A percentile compares a stretch with the other conserved stretches of the same genome.
Conservation (phyloP, 108 stramenopile genomes). For the Skeletonema potamos region DNA sequence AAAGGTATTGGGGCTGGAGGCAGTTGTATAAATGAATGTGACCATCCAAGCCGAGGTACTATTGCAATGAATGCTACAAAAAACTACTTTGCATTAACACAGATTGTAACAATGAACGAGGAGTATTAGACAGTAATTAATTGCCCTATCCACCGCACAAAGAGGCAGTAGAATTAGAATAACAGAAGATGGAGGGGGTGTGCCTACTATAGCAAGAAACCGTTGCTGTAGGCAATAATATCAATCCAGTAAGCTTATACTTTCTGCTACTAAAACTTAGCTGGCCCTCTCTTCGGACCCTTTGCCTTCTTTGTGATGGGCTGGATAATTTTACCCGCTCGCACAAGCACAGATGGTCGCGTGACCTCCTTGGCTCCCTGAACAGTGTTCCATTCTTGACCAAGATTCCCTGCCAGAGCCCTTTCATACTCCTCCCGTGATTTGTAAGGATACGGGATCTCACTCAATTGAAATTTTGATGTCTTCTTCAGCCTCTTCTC, state of each 20-base stretch:
- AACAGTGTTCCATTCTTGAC: constrained; percentile 94
- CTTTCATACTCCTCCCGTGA: constrained; percentile 94
- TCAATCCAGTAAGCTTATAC: not conserved
- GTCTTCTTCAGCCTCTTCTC: constrained; percentile 92
- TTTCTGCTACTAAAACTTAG: constrained; percentile 67
- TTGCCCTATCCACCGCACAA: too few species aligned
- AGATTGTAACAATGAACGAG: too few species aligned
- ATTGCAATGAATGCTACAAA: too few species aligned
- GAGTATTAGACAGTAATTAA: too few species aligned
- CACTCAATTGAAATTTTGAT: constrained; percentile 81
- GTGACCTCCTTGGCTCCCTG: constrained; percentile 85
- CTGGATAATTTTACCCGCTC: constrained; percentile 92
- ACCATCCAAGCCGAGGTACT: too few species aligned
- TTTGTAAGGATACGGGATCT: constrained; percentile 96
- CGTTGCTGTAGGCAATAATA: not conserved
- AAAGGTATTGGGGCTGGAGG: too few species aligned
- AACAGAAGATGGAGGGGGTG: too few species aligned
- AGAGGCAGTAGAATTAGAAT: not conserved
- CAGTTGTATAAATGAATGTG: too few species aligned
- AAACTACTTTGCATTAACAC: too few species aligned
- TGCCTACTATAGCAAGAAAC: too few species aligned
- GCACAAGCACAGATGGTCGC: constrained; percentile 84
- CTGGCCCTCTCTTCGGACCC: constrained; percentile 50
- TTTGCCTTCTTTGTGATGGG: constrained; percentile 82
- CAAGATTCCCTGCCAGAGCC: constrained; percentile 90